These are phyloP conservation scores for Entomortierella lignicola DNA, from an alignment of 192 early-diverging fungal species.

Conservation along the genomic window DNA sequence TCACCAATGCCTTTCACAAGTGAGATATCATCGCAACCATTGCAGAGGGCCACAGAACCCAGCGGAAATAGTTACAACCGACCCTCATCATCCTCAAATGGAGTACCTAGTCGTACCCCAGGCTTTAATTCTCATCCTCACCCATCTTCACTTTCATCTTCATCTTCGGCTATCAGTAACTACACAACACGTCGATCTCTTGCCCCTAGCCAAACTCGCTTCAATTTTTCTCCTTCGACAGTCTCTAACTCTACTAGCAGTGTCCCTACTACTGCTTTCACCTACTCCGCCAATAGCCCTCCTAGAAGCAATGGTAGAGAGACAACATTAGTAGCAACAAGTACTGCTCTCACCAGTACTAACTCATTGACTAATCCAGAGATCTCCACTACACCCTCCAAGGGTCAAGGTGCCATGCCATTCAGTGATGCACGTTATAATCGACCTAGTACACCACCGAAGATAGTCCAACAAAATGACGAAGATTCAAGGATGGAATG, in stretches of 20 bases:
- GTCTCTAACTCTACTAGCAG: background rate
- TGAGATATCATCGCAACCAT: slow-evolving; percentile 6
- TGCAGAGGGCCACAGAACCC: background rate
- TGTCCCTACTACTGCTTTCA: background rate
- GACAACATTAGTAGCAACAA: background rate
- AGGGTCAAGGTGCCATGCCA: background rate
- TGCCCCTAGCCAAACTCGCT: slow-evolving; percentile 5
- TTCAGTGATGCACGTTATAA: background rate
- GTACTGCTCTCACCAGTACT: background rate
- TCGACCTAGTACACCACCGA: background rate
- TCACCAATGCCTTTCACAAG: background rate
- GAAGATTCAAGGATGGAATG: slow-evolving; percentile 34
- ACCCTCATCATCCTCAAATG: background rate
- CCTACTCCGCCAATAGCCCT: background rate
- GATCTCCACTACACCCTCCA: background rate
- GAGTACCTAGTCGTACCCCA: background rate
- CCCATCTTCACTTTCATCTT: background rate
- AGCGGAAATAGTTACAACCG: background rate
- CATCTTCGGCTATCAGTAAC: slow-evolving; percentile 1
- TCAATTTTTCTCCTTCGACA: background rate
- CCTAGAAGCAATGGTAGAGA: background rate
- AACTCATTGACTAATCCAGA: background rate
- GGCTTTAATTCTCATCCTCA: background rate
- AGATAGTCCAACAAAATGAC: slow-evolving; percentile 3
- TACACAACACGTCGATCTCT: slow-evolving; percentile 5